Base-by-base conservation (phyloP, 495 filamentous ascomycete species). In the Amorphotheca resinae region DNA sequence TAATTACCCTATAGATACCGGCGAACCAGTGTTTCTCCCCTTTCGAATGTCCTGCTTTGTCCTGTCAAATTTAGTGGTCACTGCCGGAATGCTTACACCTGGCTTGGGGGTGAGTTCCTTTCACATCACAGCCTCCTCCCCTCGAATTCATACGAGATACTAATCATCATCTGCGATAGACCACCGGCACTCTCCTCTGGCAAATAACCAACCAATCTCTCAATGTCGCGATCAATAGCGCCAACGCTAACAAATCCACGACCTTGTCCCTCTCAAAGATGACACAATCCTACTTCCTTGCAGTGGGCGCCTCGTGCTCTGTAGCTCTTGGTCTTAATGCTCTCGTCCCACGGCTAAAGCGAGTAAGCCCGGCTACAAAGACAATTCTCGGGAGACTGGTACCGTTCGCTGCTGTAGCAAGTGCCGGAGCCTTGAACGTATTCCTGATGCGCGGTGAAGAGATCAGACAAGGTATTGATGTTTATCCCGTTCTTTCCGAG, bases 11-110 rank as follows among this genome's bases (percentile, higher is more conserved):
- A 21, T 39, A 56, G 91, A 98, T 62, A 96, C 89, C 4, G 91
- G 88, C 38, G 66, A 82, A 55, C 81, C 88, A 1, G 93, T 96
- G 41, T 76, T 96, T 55, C 74, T 96, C 4, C 91, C 93, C 15
- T 95, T 95, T 59, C 79, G 91, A 53, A 96, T 98, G 93, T 94
- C 86, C 33, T 84, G 77, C 68, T 96, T 93, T 59, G 85, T 93
- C 41, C 66, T 96, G 34, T 87, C 87, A 42, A 96, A 96, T 59
- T 66, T 98, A 54, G 70, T 96, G 34, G 89, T 96, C 40, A 98
- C 91, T n/a, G 93, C 79, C 3, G 91, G 93, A 55, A 98, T 96
- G 93, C 77, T 98, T 40, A 91, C 87, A 17, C 91, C 91, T 0
- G 80, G 82, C 5, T 70, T 91, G 20, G 61, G 71, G 49, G 80